Conservation (phyloP, 176 grass and related monocot species). For the Panicum miliaceum region DNA sequence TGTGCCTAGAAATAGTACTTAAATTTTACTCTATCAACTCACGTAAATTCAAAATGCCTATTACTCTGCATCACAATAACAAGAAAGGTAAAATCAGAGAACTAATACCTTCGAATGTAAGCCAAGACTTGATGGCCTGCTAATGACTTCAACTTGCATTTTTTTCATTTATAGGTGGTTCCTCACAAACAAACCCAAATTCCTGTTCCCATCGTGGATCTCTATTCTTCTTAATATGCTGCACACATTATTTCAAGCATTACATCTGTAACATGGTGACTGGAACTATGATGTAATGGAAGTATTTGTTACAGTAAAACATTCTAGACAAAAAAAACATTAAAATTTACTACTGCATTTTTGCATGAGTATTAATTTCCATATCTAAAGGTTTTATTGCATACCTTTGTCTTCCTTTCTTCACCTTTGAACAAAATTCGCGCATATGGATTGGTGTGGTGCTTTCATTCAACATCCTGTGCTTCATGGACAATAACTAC, state of each 20-base stretch:
- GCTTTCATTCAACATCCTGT: slow-evolving; percentile 85
- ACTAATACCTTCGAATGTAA: slow-evolving; percentile 78
- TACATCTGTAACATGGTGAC: slow-evolving; percentile 5
- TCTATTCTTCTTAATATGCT: slow-evolving; percentile 85
- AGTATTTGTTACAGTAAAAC: neutral
- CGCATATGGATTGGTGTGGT: slow-evolving; percentile 85
- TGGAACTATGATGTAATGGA: neutral
- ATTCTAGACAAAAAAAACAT: neutral
- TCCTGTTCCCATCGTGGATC: slow-evolving; percentile 83
- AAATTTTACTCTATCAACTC: neutral
- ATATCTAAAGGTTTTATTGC: slow-evolving; percentile 14
- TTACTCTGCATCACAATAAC: neutral
- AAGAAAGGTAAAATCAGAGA: neutral
- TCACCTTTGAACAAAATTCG: slow-evolving; percentile 73
- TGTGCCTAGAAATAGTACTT: neutral
- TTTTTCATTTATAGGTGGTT: slow-evolving; percentile 72
- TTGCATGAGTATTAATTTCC: neutral
- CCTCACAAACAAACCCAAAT: slow-evolving; percentile 78
- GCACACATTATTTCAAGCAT: slow-evolving; percentile 22
- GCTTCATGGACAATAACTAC: slow-evolving; percentile 77
- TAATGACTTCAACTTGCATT: slow-evolving; percentile 84
- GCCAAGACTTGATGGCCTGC: slow-evolving; percentile 73
- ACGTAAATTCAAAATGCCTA: neutral
- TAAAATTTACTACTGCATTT: neutral
- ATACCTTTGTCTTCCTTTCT: slow-evolving; percentile 86